phyloP scores from a whole-genome alignment of 768 basidiomycete genomes.

The Russula olivacea region DNA sequence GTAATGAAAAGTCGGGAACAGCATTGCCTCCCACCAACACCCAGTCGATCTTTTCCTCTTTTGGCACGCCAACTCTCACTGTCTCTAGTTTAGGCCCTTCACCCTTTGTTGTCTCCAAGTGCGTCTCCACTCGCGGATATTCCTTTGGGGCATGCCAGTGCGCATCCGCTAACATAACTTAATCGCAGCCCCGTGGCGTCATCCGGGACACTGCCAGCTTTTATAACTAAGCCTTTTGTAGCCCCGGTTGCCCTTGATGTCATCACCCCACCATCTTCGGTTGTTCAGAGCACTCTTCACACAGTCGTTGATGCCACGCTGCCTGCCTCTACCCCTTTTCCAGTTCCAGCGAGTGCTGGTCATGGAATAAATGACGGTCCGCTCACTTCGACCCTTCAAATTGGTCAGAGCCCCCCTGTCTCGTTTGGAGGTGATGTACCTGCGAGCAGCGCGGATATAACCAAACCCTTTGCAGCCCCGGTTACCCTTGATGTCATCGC shows the following conservation, averaged over 20 bases:
- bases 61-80: not conserved
- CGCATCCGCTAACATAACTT: not conserved
- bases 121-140: not conserved
- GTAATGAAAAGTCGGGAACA: not conserved
- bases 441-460: not conserved
- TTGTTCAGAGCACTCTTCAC: not conserved
- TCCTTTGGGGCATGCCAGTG: too few species aligned
- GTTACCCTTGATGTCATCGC: not conserved
- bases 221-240: not conserved
- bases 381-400: too few species aligned
- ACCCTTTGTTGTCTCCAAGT: not conserved
- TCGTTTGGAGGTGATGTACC: not conserved
- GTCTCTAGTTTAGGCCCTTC: not conserved
- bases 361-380: not conserved
- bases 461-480: not conserved
- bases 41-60: not conserved
- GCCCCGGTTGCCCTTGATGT: not conserved
- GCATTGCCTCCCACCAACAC: not conserved
- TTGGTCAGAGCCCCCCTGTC: not conserved
- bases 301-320: not conserved
- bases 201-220: not conserved
- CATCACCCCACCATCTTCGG: not conserved
- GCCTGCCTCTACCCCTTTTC: not conserved
- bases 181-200: not conserved
- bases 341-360: not conserved